Conservation (phyloP, 1,139 yeast genomes). For the Nadsonia commutata region DNA sequence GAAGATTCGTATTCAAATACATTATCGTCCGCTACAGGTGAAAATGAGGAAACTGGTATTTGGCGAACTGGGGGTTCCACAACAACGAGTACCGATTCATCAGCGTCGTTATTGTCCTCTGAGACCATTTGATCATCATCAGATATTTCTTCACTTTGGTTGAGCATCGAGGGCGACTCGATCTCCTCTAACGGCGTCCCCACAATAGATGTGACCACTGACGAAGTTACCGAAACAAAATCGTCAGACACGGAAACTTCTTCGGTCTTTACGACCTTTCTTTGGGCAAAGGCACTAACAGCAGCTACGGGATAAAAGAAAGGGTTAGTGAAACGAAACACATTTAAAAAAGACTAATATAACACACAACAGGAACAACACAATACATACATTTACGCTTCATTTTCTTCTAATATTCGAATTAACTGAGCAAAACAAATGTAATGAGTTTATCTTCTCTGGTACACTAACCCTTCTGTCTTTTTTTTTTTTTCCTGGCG, state of each 20-base stretch:
- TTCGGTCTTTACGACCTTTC: neutral
- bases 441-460: too few species aligned
- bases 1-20: neutral
- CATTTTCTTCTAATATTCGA: too few species aligned
- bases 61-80: neutral
- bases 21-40: neutral
- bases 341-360: too few species aligned
- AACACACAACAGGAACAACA: too few species aligned
- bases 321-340: too few species aligned
- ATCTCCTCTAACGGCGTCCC: too few species aligned
- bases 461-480: too few species aligned
- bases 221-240: neutral
- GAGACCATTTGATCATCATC: constrained; percentile 31
- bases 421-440: too few species aligned
- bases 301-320: neutral
- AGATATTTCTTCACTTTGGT: constrained; percentile 23
- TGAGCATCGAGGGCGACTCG: neutral
- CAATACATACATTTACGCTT: neutral
- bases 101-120: constrained; percentile 37
- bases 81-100: neutral
- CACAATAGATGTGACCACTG: neutral
- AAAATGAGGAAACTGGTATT: neutral
- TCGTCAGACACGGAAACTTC: neutral
- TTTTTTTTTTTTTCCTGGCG: too few species aligned
- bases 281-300: neutral